Percentiles rank a stretch among this genome's conserved stretches.
Conservation (phyloP, 2,329 filamentous ascomycete species). For the Penicillium sp. region DNA sequence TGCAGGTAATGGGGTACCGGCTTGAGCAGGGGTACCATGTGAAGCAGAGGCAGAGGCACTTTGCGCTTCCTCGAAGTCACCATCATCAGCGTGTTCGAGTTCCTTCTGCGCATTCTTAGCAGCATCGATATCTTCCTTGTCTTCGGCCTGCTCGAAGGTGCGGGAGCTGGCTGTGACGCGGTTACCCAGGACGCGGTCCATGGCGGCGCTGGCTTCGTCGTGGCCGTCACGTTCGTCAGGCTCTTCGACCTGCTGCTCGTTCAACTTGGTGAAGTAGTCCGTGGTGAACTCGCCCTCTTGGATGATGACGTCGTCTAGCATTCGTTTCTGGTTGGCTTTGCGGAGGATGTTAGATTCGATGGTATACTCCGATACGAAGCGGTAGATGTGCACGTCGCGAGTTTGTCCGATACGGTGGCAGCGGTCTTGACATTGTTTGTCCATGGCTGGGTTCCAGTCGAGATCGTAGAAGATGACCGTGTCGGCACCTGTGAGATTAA, state of each 20-base stretch:
- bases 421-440: slow-evolving; percentile 97
- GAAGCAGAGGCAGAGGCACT: slow-evolving; percentile 30
- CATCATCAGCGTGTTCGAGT: slow-evolving; percentile 79
- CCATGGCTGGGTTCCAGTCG: slow-evolving; percentile 99
- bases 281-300: slow-evolving; percentile 98
- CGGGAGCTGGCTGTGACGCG: slow-evolving; percentile 68
- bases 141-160: slow-evolving; percentile 86
- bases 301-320: slow-evolving; percentile 97
- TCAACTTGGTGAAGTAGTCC: slow-evolving; percentile 84
- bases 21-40: slow-evolving; percentile 39
- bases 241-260: slow-evolving; percentile 61
- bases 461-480: slow-evolving; percentile 99
- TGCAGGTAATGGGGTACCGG: slow-evolving; percentile 43
- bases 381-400: slow-evolving; percentile 96
- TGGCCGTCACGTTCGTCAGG: slow-evolving; percentile 64
- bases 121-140: slow-evolving; percentile 86
- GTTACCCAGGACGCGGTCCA: slow-evolving; percentile 81
- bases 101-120: slow-evolving; percentile 88
- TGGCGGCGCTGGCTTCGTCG: slow-evolving; percentile 76
- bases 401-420: slow-evolving; percentile 98
- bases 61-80: slow-evolving; percentile 75
- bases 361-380: slow-evolving; percentile 87
- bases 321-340: slow-evolving; percentile 95
- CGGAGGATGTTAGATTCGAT: slow-evolving; percentile 98
- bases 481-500: slow-evolving; percentile 95